phyloP scores from a whole-genome alignment of 2,329 filamentous ascomycete species.

The Claviceps fusiformis region DNA sequence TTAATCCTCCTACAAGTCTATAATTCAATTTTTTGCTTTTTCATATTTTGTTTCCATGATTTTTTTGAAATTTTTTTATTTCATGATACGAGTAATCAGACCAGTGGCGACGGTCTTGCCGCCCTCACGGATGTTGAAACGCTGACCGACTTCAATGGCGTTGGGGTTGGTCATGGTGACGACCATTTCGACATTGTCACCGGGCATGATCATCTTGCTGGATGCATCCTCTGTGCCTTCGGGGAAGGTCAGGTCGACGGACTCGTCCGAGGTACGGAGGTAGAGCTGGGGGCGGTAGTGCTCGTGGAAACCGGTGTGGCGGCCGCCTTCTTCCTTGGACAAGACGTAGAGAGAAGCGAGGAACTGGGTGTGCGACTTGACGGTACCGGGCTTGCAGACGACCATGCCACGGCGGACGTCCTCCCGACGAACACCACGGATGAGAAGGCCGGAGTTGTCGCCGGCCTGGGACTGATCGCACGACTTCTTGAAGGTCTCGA shows the following conservation, averaged over 20 bases:
- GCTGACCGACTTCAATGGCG: constrained; percentile 80
- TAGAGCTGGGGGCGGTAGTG: constrained; percentile 97
- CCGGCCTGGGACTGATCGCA: constrained; percentile 92
- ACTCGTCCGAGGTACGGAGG: constrained; percentile 80
- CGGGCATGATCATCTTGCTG: constrained; percentile 85
- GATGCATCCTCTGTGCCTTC: constrained; percentile 62
- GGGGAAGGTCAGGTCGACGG: constrained; percentile 69
- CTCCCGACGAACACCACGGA: constrained; percentile 92
- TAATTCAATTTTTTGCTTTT: neutral
- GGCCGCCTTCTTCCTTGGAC: constrained; percentile 94
- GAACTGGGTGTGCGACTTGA: constrained; percentile 85
- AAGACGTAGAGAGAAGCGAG: constrained; percentile 93
- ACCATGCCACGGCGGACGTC: constrained; percentile 94
- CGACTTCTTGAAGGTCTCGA: constrained; percentile 99
- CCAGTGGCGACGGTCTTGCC: constrained; percentile 79
- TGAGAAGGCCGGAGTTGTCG: constrained; percentile 94
- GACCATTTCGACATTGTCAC: constrained; percentile 97
- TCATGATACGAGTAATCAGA: constrained; percentile 60
- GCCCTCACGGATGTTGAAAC: constrained; percentile 97
- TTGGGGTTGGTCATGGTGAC: constrained; percentile 74
- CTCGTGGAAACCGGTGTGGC: constrained; percentile 86
- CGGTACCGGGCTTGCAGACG: constrained; percentile 65
- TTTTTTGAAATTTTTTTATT: constrained; percentile 24
- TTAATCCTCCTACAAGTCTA: neutral
- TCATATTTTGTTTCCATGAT: no score